Evolutionary conservation across 2,329 filamentous ascomycete genomes (phyloP).

Genomic region (Lecanosticta acicola): DNA sequence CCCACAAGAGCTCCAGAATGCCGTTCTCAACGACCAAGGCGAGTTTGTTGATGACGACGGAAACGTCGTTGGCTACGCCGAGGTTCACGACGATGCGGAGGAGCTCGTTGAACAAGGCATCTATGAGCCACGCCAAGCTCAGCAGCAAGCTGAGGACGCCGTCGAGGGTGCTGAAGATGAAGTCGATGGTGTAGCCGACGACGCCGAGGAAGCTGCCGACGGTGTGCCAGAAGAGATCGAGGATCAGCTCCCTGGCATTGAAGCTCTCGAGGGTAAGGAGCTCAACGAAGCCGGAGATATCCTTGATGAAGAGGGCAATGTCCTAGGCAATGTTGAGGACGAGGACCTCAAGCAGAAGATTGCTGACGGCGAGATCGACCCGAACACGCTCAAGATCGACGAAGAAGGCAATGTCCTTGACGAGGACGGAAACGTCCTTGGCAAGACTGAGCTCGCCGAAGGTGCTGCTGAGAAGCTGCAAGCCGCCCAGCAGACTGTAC

Average conservation of each 20-base stretch:
- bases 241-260: conserved; percentile 47
- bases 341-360: conserved; percentile 38
- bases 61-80: conserved; percentile 49
- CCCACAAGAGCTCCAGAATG: conserved; percentile 44
- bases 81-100: conserved; percentile 43
- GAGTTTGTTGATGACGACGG: conserved; percentile 52
- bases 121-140: conserved; percentile 38
- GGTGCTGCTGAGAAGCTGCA: conserved; percentile 45
- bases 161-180: conserved; percentile 30
- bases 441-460: conserved; percentile 47
- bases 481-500: conserved; percentile 33
- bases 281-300: conserved; percentile 48
- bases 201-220: conserved; percentile 27
- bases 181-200: conserved; percentile 29
- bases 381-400: conserved; percentile 47
- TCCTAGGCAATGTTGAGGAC: conserved; percentile 47
- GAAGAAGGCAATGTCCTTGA: conserved; percentile 49
- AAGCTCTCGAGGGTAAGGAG: conserved; percentile 48
- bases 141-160: conserved; percentile 39
- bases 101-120: conserved; percentile 42
- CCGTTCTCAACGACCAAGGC: conserved; percentile 48
- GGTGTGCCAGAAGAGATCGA: conserved; percentile 35
- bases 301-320: conserved; percentile 45
- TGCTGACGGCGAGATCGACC: conserved; percentile 36
- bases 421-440: conserved; percentile 46